phyloP scores from a whole-genome alignment of 1,284 basidiomycete species.

The Ganoderma multipileum region DNA sequence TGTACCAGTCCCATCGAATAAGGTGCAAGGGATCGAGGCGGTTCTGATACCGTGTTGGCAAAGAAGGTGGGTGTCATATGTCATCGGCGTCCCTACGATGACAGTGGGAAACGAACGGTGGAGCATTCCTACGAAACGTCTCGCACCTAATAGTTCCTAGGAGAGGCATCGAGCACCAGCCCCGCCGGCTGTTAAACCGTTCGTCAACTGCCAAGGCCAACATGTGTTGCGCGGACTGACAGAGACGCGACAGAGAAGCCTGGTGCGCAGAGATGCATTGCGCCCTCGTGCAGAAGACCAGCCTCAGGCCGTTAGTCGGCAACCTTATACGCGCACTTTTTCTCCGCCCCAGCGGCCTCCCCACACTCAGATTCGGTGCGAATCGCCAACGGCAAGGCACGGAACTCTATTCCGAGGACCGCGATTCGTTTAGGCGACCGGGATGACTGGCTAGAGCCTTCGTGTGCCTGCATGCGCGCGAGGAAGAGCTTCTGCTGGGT shows the following conservation, averaged over 20 bases:
- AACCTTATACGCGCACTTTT: background rate
- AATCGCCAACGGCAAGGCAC: background rate
- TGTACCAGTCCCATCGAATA: background rate
- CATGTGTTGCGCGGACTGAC: background rate
- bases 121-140: background rate
- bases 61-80: background rate
- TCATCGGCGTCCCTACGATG: background rate
- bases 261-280: background rate
- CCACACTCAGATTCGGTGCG: background rate
- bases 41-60: background rate
- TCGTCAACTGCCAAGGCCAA: background rate
- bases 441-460: background rate
- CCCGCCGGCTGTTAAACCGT: background rate
- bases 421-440: background rate
- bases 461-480: background rate
- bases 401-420: background rate
- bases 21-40: background rate
- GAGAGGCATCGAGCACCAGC: background rate
- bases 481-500: background rate
- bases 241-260: background rate
- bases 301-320: background rate
- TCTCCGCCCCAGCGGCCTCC: background rate
- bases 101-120: slow-evolving; percentile 1
- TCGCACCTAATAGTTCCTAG: background rate
- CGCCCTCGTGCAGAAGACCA: background rate